phyloP scores from a whole-genome alignment of 2,329 filamentous ascomycete genomes.

The Epichloe festucae region DNA sequence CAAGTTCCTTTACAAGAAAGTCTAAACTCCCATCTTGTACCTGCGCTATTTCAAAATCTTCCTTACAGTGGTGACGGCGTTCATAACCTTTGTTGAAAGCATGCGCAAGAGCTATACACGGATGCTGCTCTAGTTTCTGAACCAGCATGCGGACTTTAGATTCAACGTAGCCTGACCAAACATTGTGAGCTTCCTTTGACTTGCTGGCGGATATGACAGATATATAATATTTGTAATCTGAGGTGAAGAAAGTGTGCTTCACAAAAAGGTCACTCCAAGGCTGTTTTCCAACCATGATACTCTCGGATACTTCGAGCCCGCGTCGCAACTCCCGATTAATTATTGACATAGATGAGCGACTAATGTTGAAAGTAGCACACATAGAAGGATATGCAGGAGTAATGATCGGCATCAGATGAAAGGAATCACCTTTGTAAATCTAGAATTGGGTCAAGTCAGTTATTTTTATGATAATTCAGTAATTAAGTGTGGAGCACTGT shows the following conservation, averaged over 20 bases:
- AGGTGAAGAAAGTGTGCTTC: conserved; percentile 86
- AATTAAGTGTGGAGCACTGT: conserved; percentile 5
- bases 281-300: conserved; percentile 63
- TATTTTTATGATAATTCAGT: not conserved
- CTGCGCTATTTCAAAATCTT: conserved; percentile 36
- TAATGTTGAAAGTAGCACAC: conserved; percentile 94
- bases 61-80: conserved; percentile 58
- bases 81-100: conserved; percentile 91
- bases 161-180: conserved; percentile 86
- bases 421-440: conserved; percentile 67
- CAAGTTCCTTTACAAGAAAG: conserved; percentile 30
- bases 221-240: conserved; percentile 91
- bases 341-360: conserved; percentile 69
- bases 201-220: conserved; percentile 73
- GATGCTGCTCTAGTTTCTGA: conserved; percentile 66
- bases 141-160: conserved; percentile 85
- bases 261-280: conserved; percentile 74
- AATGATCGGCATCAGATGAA: conserved; percentile 94
- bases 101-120: conserved; percentile 69
- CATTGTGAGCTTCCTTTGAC: conserved; percentile 70
- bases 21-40: conserved; percentile 41
- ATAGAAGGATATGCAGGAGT: conserved; percentile 95
- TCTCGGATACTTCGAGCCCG: conserved; percentile 62
- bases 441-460: conserved; percentile 19
- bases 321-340: conserved; percentile 73